phyloP scores from a whole-genome alignment of 768 basidiomycete genomes.

The Cystobasidiopsis lactophilus region DNA sequence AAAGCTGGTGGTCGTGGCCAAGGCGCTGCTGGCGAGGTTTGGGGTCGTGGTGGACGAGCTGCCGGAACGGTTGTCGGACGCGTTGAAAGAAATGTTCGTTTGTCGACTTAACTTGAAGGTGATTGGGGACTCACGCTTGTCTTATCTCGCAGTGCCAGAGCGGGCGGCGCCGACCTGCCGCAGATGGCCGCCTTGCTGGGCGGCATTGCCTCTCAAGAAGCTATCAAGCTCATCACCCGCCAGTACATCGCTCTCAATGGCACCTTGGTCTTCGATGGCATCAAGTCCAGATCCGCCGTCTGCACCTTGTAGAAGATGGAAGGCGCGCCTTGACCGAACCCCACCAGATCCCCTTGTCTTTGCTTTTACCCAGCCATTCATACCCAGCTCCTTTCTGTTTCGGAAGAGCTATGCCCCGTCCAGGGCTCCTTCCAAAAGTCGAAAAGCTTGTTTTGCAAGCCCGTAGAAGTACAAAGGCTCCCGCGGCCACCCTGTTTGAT shows the following conservation, averaged over 20 bases:
- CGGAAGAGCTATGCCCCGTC: not conserved
- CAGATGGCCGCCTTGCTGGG: constrained; percentile 86
- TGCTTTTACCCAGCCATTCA: not conserved
- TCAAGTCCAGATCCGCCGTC: constrained; percentile 23
- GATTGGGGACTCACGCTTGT: not conserved
- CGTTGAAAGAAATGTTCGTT: constrained; percentile 23
- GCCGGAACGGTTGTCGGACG: constrained; percentile 24
- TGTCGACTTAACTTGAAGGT: too few relatives aligned
- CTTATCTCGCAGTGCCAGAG: constrained; percentile 26
- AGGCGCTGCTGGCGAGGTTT: constrained; percentile 20
- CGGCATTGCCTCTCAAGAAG: constrained; percentile 83
- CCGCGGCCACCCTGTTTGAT: not conserved
- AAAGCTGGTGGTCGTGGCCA: not conserved
- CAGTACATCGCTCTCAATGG: constrained; percentile 84
- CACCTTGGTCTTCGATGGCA: constrained; percentile 59
- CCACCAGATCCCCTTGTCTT: too few relatives aligned
- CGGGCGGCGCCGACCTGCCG: constrained; percentile 59
- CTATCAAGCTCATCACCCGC: constrained; percentile 86
- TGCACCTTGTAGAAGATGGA: not conserved
- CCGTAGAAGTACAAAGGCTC: too few relatives aligned
- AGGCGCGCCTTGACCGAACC: too few relatives aligned
- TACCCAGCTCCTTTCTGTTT: not conserved
- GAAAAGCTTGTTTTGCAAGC: not conserved
- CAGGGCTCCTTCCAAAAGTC: not conserved
- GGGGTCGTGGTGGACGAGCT: constrained; percentile 20